Evolutionary conservation across 768 basidiomycete species (phyloP).

Genomic region (Agrocybe chaxingu): DNA sequence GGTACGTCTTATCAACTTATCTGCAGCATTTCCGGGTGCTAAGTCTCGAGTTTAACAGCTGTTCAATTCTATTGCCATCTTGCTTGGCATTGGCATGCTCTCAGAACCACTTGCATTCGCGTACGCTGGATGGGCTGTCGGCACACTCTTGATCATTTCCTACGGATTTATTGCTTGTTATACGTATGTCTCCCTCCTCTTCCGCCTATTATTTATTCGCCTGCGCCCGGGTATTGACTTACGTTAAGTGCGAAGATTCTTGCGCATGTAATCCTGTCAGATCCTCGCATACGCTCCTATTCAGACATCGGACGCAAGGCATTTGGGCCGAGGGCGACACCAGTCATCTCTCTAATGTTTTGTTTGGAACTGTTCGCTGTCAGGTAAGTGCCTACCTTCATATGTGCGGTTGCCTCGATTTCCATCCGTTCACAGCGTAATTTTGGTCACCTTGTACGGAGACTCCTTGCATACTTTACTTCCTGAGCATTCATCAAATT

Average conservation of each 20-base stretch:
- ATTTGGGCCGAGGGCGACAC: conserved; percentile 71
- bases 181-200: conserved; percentile 54
- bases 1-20: conserved; percentile 30
- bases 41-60: conserved; percentile 33
- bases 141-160: conserved; percentile 67
- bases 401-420: neutral
- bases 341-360: conserved; percentile 69
- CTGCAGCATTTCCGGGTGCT: neutral
- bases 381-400: conserved; percentile 40
- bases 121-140: conserved; percentile 85
- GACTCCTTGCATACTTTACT: conserved; percentile 79
- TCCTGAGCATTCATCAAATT: conserved; percentile 60
- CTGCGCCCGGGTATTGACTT: neutral
- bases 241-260: conserved; percentile 77
- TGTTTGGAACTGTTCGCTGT: conserved; percentile 86
- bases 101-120: conserved; percentile 90
- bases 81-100: conserved; percentile 86
- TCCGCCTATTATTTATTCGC: neutral
- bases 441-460: conserved; percentile 85
- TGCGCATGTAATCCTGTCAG: conserved; percentile 68
- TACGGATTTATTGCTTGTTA: conserved; percentile 86
- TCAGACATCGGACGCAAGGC: conserved; percentile 88
- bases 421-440: conserved; percentile 48
- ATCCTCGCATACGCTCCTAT: conserved; percentile 74
- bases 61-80: conserved; percentile 86